Conservation (phyloP, 441 rosid genomes). For the Pelargonium cotyledonis region DNA sequence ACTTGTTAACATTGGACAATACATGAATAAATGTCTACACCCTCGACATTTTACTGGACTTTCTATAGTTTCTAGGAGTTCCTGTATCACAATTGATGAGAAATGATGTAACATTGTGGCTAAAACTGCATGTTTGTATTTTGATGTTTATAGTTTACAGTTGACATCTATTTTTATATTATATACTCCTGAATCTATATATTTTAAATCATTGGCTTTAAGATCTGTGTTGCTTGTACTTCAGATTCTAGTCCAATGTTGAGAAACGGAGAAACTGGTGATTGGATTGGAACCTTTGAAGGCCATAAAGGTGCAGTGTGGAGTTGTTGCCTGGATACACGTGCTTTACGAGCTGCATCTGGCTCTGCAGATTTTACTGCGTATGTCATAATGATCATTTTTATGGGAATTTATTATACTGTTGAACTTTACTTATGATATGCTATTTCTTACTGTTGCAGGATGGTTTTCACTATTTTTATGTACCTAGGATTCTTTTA, state of each 20-base stretch:
- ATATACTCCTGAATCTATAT: not conserved
- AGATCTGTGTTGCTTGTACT: slow-evolving; percentile 13
- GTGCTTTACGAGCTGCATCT: slow-evolving; percentile 86
- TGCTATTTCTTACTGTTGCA: not conserved
- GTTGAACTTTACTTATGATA: not conserved
- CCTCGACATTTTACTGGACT: too few relatives aligned
- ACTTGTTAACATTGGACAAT: not conserved
- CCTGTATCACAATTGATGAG: not conserved
- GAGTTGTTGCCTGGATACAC: slow-evolving; percentile 84
- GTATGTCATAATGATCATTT: slow-evolving; percentile 32
- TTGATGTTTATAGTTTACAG: not conserved
- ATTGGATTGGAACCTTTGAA: slow-evolving; percentile 96
- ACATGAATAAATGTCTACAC: not conserved
- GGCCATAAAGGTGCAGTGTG: slow-evolving; percentile 98
- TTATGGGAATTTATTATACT: not conserved
- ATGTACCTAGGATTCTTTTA: not conserved
- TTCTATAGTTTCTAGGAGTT: too few relatives aligned
- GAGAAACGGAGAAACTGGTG: slow-evolving; percentile 97
- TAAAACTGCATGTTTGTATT: not conserved
- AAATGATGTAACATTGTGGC: not conserved
- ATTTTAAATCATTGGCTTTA: not conserved
- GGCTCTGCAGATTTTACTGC: slow-evolving; percentile 92
- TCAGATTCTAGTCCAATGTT: slow-evolving; percentile 88
- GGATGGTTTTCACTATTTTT: not conserved
- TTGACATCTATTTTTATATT: not conserved